Conservation (phyloP, 177 flowering plant genomes). For the Vitis hybrid region DNA sequence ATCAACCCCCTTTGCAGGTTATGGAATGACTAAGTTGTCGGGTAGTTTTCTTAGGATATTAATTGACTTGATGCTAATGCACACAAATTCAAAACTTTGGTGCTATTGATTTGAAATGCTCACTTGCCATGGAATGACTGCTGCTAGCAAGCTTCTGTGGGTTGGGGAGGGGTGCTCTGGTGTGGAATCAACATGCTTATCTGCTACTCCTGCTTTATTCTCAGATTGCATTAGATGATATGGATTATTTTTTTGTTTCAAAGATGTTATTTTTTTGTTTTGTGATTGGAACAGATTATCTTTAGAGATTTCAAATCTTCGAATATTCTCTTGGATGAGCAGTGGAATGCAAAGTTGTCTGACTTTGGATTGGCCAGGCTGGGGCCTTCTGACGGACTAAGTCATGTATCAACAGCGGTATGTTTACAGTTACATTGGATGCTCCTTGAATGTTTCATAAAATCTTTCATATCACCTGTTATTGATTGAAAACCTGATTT, state of each 20-base stretch:
- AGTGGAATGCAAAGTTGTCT: slow-evolving; percentile 88
- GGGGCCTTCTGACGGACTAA: slow-evolving; percentile 79
- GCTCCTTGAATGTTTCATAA: neutral
- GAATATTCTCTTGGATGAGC: slow-evolving; percentile 69
- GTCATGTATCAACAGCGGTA: slow-evolving; percentile 90
- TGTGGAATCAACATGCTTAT: too few species aligned
- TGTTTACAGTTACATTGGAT: slow-evolving; percentile 4
- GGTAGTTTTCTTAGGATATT: too few species aligned
- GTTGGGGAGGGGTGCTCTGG: too few species aligned
- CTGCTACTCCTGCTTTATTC: too few species aligned
- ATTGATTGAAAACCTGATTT: neutral
- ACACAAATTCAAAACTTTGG: too few species aligned
- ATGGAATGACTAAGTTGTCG: too few species aligned
- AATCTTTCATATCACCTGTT: neutral
- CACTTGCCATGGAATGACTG: too few species aligned
- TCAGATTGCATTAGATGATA: neutral
- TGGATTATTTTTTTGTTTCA: neutral
- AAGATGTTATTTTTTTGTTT: neutral
- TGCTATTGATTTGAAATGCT: too few species aligned
- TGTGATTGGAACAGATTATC: slow-evolving; percentile 47
- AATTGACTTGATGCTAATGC: too few species aligned
- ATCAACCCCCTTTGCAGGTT: too few species aligned
- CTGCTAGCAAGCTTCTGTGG: too few species aligned
- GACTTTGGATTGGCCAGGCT: slow-evolving; percentile 80
- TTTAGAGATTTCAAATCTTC: slow-evolving; percentile 79